A percentile compares a stretch with the other conserved stretches of the same genome.
Conservation (phyloP, 2,329 filamentous ascomycete genomes). For the Monilinia aucupariae region DNA sequence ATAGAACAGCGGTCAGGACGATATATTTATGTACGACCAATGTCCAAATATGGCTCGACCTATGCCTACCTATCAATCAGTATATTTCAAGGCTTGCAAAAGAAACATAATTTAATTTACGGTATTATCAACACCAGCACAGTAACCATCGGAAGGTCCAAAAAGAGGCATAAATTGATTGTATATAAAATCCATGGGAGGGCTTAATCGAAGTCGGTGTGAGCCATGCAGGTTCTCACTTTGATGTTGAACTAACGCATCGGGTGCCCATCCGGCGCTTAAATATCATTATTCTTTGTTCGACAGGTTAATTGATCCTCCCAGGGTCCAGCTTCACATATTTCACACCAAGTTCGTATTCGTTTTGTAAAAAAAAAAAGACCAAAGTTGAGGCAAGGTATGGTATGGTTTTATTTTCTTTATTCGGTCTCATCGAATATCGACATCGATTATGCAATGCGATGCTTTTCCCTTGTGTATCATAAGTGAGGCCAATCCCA, state of each 20-base stretch:
- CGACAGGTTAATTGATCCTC: constrained; percentile 2
- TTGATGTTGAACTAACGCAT: not conserved
- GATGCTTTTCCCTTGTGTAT: constrained; percentile 15
- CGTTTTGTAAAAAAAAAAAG: not conserved
- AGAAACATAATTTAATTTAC: not conserved
- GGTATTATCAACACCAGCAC: not conserved
- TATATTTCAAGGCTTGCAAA: not conserved
- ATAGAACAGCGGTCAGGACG: not conserved
- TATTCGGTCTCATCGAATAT: constrained; percentile 15
- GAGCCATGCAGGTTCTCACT: not conserved
- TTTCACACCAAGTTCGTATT: constrained; percentile 7
- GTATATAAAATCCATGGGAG: not conserved
- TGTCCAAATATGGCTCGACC: not conserved
- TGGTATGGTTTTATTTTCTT: constrained; percentile 10
- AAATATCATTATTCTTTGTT: not conserved
- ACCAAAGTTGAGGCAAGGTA: constrained; percentile 8
- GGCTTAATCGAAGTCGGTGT: not conserved
- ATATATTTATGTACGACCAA: not conserved
- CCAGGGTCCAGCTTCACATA: not conserved
- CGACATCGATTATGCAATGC: constrained; percentile 14
- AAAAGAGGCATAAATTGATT: not conserved
- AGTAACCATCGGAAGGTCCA: not conserved
- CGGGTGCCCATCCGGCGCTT: not conserved
- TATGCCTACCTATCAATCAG: not conserved
- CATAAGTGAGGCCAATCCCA: constrained; percentile 16